Conservation (phyloP, 306 rosid species). For the Morella rubra region DNA sequence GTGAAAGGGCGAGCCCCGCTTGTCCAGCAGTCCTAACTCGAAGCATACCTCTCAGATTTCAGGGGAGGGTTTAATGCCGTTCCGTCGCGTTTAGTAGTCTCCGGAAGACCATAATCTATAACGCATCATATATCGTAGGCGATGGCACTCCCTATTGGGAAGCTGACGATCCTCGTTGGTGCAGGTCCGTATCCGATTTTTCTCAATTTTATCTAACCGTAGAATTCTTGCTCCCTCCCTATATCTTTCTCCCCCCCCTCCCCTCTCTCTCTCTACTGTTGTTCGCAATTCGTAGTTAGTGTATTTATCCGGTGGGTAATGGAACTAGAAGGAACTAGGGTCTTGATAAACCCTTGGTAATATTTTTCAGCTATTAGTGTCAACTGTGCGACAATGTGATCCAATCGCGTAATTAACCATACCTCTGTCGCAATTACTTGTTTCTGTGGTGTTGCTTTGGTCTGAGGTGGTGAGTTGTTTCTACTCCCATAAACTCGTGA, state of each 20-base stretch:
- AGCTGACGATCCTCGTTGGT: slow-evolving; percentile 78
- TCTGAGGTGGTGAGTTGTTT: background rate
- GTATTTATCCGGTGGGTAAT: background rate
- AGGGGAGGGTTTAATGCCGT: slow-evolving; percentile 35
- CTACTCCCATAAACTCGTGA: background rate
- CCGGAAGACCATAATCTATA: slow-evolving; percentile 8
- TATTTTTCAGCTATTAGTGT: background rate
- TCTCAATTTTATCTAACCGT: background rate
- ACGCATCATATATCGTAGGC: slow-evolving; percentile 10
- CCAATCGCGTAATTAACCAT: background rate
- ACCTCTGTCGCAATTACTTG: background rate
- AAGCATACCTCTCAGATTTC: background rate
- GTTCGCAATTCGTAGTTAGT: background rate
- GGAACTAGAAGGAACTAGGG: slow-evolving; percentile 26
- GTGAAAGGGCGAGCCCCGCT: slow-evolving; percentile 13
- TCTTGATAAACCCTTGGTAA: slow-evolving; percentile 15
- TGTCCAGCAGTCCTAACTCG: slow-evolving; percentile 11
- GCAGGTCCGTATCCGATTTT: slow-evolving; percentile 58
- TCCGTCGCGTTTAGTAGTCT: slow-evolving; percentile 20
- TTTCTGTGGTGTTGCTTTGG: background rate
- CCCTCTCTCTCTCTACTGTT: background rate
- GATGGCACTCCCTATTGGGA: slow-evolving; percentile 82
- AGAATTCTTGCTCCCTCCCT: background rate
- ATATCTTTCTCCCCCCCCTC: background rate
- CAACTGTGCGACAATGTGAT: background rate